These are phyloP conservation scores for Epichloe sp. DNA, from an alignment of 2,329 filamentous ascomycete genomes.

Conservation along the genomic window DNA sequence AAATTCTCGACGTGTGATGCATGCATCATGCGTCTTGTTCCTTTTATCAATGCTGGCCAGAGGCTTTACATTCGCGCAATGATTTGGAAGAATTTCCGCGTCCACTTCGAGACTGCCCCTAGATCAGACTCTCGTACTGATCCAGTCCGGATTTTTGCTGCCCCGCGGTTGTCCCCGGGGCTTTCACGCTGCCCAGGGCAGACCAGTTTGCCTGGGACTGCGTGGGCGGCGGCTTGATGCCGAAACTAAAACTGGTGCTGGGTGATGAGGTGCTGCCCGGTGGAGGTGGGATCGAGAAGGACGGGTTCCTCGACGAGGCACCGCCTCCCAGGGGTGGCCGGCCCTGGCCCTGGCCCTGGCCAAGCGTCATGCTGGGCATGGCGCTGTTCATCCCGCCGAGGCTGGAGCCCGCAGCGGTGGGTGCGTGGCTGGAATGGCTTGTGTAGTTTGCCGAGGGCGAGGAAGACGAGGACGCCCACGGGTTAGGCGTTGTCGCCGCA, in stretches of 20 bases:
- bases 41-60: too few species aligned
- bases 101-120: slow-evolving; percentile 6
- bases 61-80: too few species aligned
- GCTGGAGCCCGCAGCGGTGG: slow-evolving; percentile 17
- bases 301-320: slow-evolving; percentile 22
- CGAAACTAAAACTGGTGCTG: slow-evolving; percentile 31
- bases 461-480: slow-evolving; percentile 30
- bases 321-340: slow-evolving; percentile 12
- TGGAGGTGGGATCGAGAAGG: slow-evolving; percentile 46
- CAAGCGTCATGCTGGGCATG: slow-evolving; percentile 36
- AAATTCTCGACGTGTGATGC: too few species aligned
- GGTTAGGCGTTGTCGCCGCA: slow-evolving; percentile 27
- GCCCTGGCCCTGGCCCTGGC: slow-evolving; percentile 15
- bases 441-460: slow-evolving; percentile 5
- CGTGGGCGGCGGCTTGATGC: slow-evolving; percentile 32
- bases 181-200: background rate
- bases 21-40: too few species aligned
- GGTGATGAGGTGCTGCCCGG: slow-evolving; percentile 21
- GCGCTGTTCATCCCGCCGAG: slow-evolving; percentile 25
- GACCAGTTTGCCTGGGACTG: background rate
- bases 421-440: slow-evolving; percentile 11
- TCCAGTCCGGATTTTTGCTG: slow-evolving; percentile 42
- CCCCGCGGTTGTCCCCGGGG: slow-evolving; percentile 10
- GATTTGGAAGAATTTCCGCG: too few species aligned
- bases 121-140: slow-evolving; percentile 56